Conservation (phyloP, 1,139 yeast species). For the Taiozyma sp. region DNA sequence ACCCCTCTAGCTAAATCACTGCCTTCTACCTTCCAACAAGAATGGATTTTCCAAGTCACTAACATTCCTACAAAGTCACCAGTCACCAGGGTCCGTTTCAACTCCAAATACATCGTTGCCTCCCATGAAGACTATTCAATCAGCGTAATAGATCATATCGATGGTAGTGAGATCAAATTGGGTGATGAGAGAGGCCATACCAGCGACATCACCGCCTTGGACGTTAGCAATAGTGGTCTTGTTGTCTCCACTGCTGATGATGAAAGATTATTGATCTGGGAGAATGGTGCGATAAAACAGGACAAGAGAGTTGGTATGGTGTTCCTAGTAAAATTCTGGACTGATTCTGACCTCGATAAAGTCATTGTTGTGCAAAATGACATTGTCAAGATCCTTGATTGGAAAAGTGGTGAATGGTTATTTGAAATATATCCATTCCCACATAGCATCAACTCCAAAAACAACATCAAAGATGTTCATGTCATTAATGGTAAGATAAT, state of each 20-base stretch:
- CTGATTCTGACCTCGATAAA: slow-evolving; percentile 27
- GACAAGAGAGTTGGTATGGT: slow-evolving; percentile 23
- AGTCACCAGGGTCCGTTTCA: slow-evolving; percentile 15
- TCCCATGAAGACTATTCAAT: slow-evolving; percentile 17
- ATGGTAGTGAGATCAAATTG: slow-evolving; percentile 10
- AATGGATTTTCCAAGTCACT: slow-evolving; percentile 21
- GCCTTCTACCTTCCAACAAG: slow-evolving; percentile 19
- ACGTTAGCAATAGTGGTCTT: slow-evolving; percentile 27
- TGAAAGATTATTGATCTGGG: slow-evolving; percentile 28
- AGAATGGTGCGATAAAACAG: slow-evolving; percentile 13
- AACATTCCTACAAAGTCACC: slow-evolving; percentile 8
- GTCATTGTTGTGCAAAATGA: slow-evolving; percentile 30
- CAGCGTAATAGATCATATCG: slow-evolving; percentile 17
- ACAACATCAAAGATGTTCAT: slow-evolving; percentile 24
- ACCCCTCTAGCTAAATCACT: slow-evolving; percentile 18
- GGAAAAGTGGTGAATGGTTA: slow-evolving; percentile 29
- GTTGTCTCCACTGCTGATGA: slow-evolving; percentile 31
- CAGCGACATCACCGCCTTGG: slow-evolving; percentile 28
- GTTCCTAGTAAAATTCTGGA: slow-evolving; percentile 29
- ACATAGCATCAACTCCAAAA: slow-evolving; percentile 15
- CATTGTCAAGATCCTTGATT: slow-evolving; percentile 28
- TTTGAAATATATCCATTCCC: slow-evolving; percentile 27
- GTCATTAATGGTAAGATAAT: slow-evolving; percentile 23
- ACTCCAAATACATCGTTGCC: slow-evolving; percentile 17
- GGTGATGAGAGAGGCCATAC: slow-evolving; percentile 21